These are phyloP conservation scores for Dothideomycetes sp. DNA, from an alignment of 2,329 filamentous ascomycete genomes.

Conservation along the genomic window DNA sequence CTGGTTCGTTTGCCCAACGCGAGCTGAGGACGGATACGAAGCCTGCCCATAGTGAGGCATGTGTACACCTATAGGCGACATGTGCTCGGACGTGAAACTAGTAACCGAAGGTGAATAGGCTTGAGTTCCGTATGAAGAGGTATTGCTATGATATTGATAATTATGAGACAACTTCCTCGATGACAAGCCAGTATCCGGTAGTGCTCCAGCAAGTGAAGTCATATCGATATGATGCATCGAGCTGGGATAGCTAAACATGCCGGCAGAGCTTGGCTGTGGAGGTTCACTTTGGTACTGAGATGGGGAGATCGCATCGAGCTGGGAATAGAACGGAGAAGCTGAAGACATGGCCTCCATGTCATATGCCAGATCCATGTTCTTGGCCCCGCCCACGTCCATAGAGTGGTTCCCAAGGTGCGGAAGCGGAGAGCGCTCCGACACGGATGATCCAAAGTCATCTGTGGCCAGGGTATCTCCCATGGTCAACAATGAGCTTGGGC, in stretches of 20 bases:
- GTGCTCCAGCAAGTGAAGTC: slow-evolving; percentile 1
- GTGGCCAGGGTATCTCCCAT: too few species aligned
- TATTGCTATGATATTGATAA: background rate
- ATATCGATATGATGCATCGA: slow-evolving; percentile 5
- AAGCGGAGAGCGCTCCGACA: too few species aligned
- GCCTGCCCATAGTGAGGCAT: too few species aligned
- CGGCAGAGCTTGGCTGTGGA: background rate
- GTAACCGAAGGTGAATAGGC: background rate
- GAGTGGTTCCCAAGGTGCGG: too few species aligned
- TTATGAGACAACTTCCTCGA: background rate
- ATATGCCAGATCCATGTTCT: background rate
- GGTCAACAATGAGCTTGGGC: too few species aligned
- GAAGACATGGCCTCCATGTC: background rate
- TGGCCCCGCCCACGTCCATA: too few species aligned
- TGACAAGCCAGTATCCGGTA: background rate
- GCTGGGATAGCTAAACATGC: background rate
- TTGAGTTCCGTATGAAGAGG: background rate
- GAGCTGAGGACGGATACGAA: background rate
- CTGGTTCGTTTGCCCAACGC: background rate
- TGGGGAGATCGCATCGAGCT: background rate
- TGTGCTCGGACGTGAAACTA: too few species aligned
- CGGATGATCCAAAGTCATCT: too few species aligned
- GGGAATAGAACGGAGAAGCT: slow-evolving; percentile 1
- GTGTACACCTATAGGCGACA: too few species aligned
- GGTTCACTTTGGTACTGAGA: background rate